phyloP scores from a whole-genome alignment of 176 grass and related monocot genomes.

The Oryza meridionalis region DNA sequence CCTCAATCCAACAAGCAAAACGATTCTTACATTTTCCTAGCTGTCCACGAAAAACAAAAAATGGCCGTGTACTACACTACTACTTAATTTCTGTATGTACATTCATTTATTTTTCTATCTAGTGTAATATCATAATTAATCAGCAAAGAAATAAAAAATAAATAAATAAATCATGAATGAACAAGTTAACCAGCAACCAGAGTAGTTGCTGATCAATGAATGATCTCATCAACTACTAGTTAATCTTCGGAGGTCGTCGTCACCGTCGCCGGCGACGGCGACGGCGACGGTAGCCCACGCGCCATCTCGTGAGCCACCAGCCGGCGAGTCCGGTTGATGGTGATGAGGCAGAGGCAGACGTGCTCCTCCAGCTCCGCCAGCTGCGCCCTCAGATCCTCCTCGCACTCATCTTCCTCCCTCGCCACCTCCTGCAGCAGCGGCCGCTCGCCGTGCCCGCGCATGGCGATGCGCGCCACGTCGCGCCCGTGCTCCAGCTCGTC shows the following conservation, averaged over 20 bases:
- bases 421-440: slow-evolving; percentile 57
- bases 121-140: neutral
- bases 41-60: neutral
- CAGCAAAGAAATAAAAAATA: neutral
- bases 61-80: neutral
- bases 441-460: slow-evolving; percentile 39
- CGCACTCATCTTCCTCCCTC: slow-evolving; percentile 60
- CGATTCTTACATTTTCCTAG: neutral
- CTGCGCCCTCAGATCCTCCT: slow-evolving; percentile 56
- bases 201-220: neutral
- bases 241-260: neutral
- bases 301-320: slow-evolving; percentile 65
- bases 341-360: slow-evolving; percentile 79
- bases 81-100: neutral
- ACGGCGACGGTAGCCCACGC: neutral
- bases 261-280: neutral
- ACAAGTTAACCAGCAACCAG: neutral
- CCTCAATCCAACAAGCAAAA: neutral
- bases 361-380: slow-evolving; percentile 90
- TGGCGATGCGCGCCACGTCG: slow-evolving; percentile 66
- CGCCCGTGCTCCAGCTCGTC: slow-evolving; percentile 89
- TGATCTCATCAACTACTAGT: neutral
- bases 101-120: slow-evolving; percentile 2
- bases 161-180: neutral
- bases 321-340: slow-evolving; percentile 78